Percentiles rank a stretch among this genome's conserved stretches.
These are phyloP conservation scores for Candida sanyiensis DNA, from an alignment of 805 yeast genomes.

Conservation along the genomic window DNA sequence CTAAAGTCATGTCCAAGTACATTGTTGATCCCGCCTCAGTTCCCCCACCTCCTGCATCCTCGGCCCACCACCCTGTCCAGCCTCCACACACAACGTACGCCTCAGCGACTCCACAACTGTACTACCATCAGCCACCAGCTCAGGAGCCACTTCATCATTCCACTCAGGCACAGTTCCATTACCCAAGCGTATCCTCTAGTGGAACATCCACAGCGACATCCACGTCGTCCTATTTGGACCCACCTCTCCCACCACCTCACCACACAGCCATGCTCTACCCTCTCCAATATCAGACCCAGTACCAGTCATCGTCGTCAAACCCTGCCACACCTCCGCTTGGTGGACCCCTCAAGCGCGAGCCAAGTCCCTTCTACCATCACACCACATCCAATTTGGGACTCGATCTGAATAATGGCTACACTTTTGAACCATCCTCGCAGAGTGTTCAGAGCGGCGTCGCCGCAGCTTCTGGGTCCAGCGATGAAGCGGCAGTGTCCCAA, in stretches of 20 bases:
- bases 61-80: too few species aligned
- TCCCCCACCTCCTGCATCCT: too few species aligned
- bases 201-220: background rate
- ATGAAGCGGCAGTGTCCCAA: too few species aligned
- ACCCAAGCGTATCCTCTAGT: conserved; percentile 6
- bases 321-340: background rate
- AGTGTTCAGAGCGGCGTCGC: too few species aligned
- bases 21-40: conserved; percentile 18
- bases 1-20: conserved; percentile 55
- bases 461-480: too few species aligned
- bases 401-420: background rate
- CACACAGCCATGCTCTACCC: background rate
- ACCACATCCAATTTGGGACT: background rate
- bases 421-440: too few species aligned
- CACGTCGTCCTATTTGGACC: background rate
- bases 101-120: background rate
- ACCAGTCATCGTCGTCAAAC: background rate
- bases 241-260: background rate
- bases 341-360: conserved; percentile 2
- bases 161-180: too few species aligned
- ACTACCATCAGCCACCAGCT: background rate
- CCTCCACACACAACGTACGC: too few species aligned
- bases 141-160: conserved; percentile 4
- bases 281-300: background rate
- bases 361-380: conserved; percentile 5